Conservation (phyloP, 352 stramenopile genomes). For the Phytophthora europaea region DNA sequence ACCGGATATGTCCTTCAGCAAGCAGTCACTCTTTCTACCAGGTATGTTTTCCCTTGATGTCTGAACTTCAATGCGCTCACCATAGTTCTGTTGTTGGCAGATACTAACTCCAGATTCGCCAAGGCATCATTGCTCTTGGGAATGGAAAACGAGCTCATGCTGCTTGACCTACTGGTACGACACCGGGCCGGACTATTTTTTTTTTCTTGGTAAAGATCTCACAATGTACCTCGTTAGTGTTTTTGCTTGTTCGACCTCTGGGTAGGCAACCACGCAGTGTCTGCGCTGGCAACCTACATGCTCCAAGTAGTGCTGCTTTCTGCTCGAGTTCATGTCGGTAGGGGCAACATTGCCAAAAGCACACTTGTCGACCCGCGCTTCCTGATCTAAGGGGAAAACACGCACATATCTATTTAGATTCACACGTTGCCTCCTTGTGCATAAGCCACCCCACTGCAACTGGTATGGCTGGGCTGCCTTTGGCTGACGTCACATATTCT, state of each 20-base stretch:
- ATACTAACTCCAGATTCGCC: slow-evolving; percentile 64
- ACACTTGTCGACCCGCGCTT: slow-evolving; percentile 77
- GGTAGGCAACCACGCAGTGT: slow-evolving; percentile 71
- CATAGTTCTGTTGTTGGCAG: slow-evolving; percentile 26
- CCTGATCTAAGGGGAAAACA: slow-evolving; percentile 56
- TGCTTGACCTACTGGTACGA: slow-evolving; percentile 89
- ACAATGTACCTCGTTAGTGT: slow-evolving; percentile 51
- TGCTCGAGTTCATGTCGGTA: slow-evolving; percentile 50
- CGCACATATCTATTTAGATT: neutral
- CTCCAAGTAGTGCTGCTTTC: slow-evolving; percentile 53
- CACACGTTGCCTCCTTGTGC: neutral
- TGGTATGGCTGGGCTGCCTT: neutral
- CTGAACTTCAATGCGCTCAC: neutral
- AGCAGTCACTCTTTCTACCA: slow-evolving; percentile 74
- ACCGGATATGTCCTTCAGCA: slow-evolving; percentile 75
- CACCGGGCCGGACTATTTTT: neutral
- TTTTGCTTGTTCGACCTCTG: slow-evolving; percentile 79
- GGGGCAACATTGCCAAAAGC: slow-evolving; percentile 59
- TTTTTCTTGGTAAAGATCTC: slow-evolving; percentile 2
- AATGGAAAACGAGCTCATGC: slow-evolving; percentile 89
- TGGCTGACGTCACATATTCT: slow-evolving; percentile 9
- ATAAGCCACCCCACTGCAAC: neutral
- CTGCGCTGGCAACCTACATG: slow-evolving; percentile 69
- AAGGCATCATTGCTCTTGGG: slow-evolving; percentile 74
- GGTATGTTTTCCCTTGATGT: slow-evolving; percentile 34